Base-by-base conservation (phyloP, 345 rosid species). In the Rubroshorea leprosula region DNA sequence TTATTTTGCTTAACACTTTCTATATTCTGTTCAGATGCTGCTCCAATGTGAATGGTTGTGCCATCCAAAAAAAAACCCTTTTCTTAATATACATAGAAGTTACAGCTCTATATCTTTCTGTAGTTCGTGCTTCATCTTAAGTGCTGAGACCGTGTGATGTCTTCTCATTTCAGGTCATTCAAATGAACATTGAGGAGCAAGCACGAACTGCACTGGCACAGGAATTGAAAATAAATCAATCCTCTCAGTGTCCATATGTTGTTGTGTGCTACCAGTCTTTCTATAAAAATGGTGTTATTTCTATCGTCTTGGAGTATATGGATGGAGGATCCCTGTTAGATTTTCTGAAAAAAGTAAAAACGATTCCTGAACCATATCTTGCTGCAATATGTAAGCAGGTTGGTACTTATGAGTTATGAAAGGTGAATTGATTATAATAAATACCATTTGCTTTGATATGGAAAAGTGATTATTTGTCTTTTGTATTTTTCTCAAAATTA, bases 301-400 rank as follows among this genome's bases (percentile, higher is more conserved):
- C 91, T 39, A 76, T 85, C 60, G 74, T 85, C 69, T 73, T 85
- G 60, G 91, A 85, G 71, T 85, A 85, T 57, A 85, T 85, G 91
- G 85, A 85, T 65, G 87, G 91, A 49, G 91, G 91, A 61, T 85
- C 91, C 19, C 61, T 82, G 47, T 85, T 82, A 29, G 91, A 85
- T 65, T 74, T 85, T 68, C 72, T 82, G 50, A 80, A 57, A 64
- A 76, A 69, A 55, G 87, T 82, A 29, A 80, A 64, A 71, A 66
- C 77, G 48, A 78, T 85, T 60, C 87, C 83, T 22, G 91, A 85
- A 61, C 57, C 70, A 47, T 72, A 74, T 70, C 82, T 91, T 57
- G 80, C 96, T 49, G 91, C 79, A 69, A 89, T 92, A 57, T 79
- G 78, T 72, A 86, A 84, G 72, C 95, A 88, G 95, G 98, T 86